Conservation (phyloP, 768 basidiomycete genomes). For the Mycena haematopus region DNA sequence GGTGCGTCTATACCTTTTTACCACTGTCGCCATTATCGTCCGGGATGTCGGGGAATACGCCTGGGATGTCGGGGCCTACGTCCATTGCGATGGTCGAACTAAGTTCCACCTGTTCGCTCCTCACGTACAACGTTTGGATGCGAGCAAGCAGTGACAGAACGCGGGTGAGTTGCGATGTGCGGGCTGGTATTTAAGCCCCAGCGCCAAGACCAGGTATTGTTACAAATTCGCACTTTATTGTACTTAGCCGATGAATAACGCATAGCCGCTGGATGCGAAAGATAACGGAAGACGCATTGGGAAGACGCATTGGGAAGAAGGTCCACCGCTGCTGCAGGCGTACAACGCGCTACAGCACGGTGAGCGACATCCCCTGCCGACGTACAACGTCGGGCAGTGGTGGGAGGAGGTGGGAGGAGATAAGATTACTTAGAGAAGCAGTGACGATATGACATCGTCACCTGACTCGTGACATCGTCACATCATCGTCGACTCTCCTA, state of each 20-base stretch:
- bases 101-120: slow-evolving; percentile 21
- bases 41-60: too few species aligned
- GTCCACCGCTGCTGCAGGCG: slow-evolving; percentile 12
- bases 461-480: too few species aligned
- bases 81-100: slow-evolving; percentile 11
- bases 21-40: background rate
- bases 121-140: slow-evolving; percentile 23
- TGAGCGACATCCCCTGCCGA: too few species aligned
- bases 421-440: too few species aligned
- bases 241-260: slow-evolving; percentile 15
- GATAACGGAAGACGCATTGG: background rate
- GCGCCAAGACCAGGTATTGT: slow-evolving; percentile 12
- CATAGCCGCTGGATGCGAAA: slow-evolving; percentile 2
- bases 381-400: too few species aligned
- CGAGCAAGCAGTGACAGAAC: slow-evolving; percentile 11
- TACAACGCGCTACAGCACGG: slow-evolving; percentile 23
- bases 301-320: background rate
- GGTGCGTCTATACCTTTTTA: slow-evolving; percentile 12
- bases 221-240: slow-evolving; percentile 13
- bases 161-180: slow-evolving; percentile 2
- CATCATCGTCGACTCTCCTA: too few species aligned
- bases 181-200: slow-evolving; percentile 15
- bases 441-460: too few species aligned
- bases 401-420: too few species aligned
- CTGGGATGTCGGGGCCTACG: slow-evolving; percentile 3